A percentile compares a stretch with the other conserved stretches of the same genome.
These are phyloP conservation scores for Physaria fendleri DNA, from an alignment of 345 rosid genomes.

Conservation along the genomic window DNA sequence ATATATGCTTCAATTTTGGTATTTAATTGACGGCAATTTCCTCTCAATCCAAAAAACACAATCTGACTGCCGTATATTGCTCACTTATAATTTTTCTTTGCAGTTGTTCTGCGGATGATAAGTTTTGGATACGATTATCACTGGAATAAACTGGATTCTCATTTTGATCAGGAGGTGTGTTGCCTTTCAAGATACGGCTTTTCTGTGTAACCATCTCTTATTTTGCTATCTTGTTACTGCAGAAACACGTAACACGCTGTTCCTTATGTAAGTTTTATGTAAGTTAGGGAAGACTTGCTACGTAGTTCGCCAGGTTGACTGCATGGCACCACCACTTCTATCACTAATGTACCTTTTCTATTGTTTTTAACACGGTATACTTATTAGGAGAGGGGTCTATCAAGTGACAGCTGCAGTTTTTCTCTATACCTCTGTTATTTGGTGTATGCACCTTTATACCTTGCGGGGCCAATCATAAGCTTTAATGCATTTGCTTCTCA, in stretches of 20 bases:
- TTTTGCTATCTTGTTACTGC: not conserved
- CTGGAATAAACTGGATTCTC: conserved; percentile 58
- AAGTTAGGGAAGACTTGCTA: conserved; percentile 31
- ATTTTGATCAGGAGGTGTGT: conserved; percentile 63
- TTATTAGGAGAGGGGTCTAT: conserved; percentile 55
- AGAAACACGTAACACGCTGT: conserved; percentile 27
- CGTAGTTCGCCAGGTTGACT: conserved; percentile 24
- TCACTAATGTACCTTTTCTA: not conserved
- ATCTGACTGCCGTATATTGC: not conserved
- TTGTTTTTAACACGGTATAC: conserved; percentile 12
- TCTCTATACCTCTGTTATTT: conserved; percentile 65
- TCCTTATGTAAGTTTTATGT: conserved; percentile 26
- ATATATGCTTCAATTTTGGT: conserved; percentile 95
- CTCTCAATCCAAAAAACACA: not conserved
- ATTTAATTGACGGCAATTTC: conserved; percentile 11
- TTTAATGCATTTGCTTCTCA: conserved; percentile 92
- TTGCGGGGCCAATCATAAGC: conserved; percentile 87
- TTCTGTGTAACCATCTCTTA: conserved; percentile 1
- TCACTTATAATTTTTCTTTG: not conserved
- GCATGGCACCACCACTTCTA: not conserved
- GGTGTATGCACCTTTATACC: conserved; percentile 84
- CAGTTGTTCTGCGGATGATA: conserved; percentile 86
- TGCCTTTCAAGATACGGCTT: not conserved
- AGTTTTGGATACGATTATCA: conserved; percentile 90
- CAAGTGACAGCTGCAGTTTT: conserved; percentile 38